These are phyloP conservation scores for Diaporthe vexans DNA, from an alignment of 2,329 filamentous ascomycete genomes.

Conservation along the genomic window DNA sequence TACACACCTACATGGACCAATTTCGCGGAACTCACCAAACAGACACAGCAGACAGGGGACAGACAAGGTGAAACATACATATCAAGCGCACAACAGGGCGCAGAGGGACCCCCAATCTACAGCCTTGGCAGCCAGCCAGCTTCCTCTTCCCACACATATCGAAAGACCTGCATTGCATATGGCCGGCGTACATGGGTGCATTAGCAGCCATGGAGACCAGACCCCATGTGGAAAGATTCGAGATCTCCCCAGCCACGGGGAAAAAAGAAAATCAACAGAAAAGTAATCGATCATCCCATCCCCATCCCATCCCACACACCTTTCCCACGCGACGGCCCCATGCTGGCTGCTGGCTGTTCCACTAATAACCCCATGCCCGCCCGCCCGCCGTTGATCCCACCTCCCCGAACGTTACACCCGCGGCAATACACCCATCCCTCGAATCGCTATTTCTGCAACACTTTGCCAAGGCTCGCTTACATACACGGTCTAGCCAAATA, in stretches of 20 bases:
- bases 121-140: slow-evolving; percentile 3
- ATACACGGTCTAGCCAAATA: too few relatives aligned
- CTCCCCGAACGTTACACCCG: slow-evolving; percentile 12
- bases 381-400: not conserved
- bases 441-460: too few relatives aligned
- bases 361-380: too few relatives aligned
- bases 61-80: slow-evolving; percentile 31
- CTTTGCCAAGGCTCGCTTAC: too few relatives aligned
- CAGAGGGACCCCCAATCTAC: not conserved
- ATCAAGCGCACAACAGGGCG: not conserved
- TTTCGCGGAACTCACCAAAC: not conserved
- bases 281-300: too few relatives aligned
- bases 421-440: not conserved
- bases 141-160: not conserved
- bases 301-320: not conserved
- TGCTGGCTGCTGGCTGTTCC: too few relatives aligned
- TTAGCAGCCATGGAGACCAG: not conserved
- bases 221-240: not conserved
- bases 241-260: not conserved
- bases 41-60: not conserved
- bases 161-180: not conserved
- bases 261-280: not conserved
- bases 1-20: not conserved
- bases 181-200: too few relatives aligned
- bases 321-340: not conserved